These are phyloP conservation scores for Termitomyces sp. DNA, from an alignment of 768 basidiomycete species.

Conservation along the genomic window DNA sequence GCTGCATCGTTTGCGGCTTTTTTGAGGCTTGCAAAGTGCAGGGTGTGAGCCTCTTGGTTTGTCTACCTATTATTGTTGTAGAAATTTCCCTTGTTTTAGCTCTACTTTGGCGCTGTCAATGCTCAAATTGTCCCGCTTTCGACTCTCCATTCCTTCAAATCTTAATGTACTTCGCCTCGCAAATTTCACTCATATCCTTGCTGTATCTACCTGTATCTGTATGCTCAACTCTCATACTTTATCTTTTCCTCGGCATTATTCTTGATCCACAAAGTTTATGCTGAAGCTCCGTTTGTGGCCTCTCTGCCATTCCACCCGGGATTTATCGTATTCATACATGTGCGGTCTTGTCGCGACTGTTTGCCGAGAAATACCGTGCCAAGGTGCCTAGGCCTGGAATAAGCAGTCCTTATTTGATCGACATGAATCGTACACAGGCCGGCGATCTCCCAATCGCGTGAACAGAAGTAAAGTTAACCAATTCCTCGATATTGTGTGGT, in stretches of 20 bases:
- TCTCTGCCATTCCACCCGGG: not conserved
- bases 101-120: not conserved
- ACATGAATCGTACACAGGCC: too few species aligned
- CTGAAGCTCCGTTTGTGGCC: not conserved
- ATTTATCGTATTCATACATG: not conserved
- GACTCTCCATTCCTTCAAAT: not conserved
- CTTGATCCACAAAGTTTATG: not conserved
- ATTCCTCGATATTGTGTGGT: not conserved
- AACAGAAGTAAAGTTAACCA: not conserved
- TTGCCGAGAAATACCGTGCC: too few species aligned
- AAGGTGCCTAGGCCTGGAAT: not conserved
- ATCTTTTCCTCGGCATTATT: not conserved
- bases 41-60: not conserved
- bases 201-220: constrained; percentile 12
- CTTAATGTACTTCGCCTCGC: not conserved
- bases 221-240: not conserved
- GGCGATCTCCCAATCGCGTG: not conserved
- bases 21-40: not conserved
- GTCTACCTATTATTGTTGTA: not conserved
- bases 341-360: not conserved
- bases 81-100: not conserved
- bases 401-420: too few species aligned
- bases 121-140: not conserved
- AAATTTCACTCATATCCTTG: not conserved
- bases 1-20: not conserved